Evolutionary conservation across 1,139 yeast species (phyloP).

Genomic region (Blastobotrys indianensis): DNA sequence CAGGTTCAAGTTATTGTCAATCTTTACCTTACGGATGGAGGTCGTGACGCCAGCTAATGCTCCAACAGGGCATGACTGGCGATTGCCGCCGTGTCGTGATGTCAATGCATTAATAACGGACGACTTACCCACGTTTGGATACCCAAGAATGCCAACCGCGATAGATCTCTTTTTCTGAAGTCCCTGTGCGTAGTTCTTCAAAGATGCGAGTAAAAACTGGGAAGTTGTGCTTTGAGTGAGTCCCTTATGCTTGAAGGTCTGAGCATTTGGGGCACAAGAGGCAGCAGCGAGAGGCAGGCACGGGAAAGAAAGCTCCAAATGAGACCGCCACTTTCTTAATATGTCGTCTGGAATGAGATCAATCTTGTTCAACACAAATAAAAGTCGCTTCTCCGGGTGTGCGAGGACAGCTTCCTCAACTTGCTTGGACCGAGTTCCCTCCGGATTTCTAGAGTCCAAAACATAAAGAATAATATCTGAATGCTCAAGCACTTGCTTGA

Average conservation of each 20-base stretch:
- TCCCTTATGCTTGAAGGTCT: conserved; percentile 65
- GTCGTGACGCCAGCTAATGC: conserved; percentile 98
- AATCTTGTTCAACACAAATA: conserved; percentile 81
- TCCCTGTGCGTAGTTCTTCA: conserved; percentile 79
- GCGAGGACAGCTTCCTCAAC: conserved; percentile 87
- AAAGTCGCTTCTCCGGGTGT: conserved; percentile 74
- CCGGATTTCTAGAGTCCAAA: conserved; percentile 96
- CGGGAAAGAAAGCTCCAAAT: conserved; percentile 78
- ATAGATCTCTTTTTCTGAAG: conserved; percentile 86
- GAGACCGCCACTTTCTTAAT: conserved; percentile 76
- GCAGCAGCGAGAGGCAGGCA: conserved; percentile 72
- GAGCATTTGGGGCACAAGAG: conserved; percentile 50
- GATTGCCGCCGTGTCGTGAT: conserved; percentile 61
- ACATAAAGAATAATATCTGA: conserved; percentile 89
- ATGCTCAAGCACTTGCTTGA: conserved; percentile 85
- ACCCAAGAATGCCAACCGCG: conserved; percentile 92
- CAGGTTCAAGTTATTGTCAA: conserved; percentile 81
- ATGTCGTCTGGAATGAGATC: conserved; percentile 86
- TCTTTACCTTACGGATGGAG: conserved; percentile 81
- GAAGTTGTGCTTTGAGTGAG: conserved; percentile 71
- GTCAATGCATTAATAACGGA: conserved; percentile 90
- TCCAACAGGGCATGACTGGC: conserved; percentile 87
- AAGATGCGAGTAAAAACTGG: conserved; percentile 64
- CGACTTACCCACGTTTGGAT: conserved; percentile 96
- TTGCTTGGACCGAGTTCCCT: conserved; percentile 83